Conservation (phyloP, 345 rosid species). For the Pistacia integerrima region DNA sequence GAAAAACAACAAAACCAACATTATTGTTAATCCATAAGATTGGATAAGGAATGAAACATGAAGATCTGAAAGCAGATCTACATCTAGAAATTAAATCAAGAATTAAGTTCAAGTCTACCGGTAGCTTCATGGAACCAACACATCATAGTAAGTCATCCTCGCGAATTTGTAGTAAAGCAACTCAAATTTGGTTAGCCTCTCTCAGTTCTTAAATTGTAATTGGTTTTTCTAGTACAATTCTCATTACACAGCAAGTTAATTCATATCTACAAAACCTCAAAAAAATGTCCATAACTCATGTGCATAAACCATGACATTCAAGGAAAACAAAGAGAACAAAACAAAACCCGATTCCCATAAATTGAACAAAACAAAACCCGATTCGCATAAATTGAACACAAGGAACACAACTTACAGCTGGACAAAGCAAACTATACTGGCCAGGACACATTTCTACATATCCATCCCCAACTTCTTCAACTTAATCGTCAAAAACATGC, state of each 20-base stretch:
- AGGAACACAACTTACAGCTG: conserved; percentile 45
- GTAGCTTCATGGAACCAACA: background rate
- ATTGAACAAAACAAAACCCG: background rate
- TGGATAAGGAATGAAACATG: background rate
- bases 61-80: background rate
- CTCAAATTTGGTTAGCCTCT: background rate
- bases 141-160: background rate
- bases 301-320: background rate
- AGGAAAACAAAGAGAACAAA: background rate
- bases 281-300: background rate
- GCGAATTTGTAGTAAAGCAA: background rate
- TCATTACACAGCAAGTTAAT: too few relatives aligned
- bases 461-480: conserved; percentile 56
- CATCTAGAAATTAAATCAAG: background rate
- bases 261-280: background rate
- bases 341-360: background rate
- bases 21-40: background rate
- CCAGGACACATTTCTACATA: conserved; percentile 48
- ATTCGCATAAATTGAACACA: background rate
- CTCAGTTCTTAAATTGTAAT: background rate
- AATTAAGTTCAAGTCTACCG: background rate
- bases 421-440: conserved; percentile 64
- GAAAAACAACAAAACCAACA: background rate
- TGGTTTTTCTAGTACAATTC: too few relatives aligned
- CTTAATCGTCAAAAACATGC: conserved; percentile 44